phyloP scores from a whole-genome alignment of 169 alveolate species.

The Ichthyophthirius multifiliis region DNA sequence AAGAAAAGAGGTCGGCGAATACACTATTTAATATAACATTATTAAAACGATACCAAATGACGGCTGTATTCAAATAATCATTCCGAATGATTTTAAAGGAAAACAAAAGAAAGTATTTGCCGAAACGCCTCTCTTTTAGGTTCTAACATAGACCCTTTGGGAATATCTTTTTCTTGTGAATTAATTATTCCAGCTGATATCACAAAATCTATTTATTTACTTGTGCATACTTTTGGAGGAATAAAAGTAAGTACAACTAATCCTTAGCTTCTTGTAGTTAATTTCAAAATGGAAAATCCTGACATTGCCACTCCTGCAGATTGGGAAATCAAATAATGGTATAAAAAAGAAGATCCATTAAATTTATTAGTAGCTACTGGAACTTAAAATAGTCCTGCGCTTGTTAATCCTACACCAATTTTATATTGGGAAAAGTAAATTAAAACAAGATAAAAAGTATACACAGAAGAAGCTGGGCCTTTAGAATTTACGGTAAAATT shows the following conservation, averaged over 20 bases:
- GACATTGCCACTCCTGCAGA: background rate
- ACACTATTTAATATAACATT: background rate
- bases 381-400: background rate
- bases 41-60: background rate
- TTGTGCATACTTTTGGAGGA: background rate
- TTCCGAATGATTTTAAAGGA: background rate
- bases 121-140: background rate
- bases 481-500: background rate
- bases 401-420: background rate
- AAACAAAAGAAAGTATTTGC: background rate
- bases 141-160: background rate
- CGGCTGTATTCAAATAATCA: background rate
- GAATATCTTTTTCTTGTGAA: background rate
- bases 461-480: background rate
- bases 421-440: background rate
- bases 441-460: background rate
- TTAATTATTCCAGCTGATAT: background rate
- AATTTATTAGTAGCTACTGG: background rate
- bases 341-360: background rate
- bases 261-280: background rate
- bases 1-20: background rate
- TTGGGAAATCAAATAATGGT: conserved; percentile 2
- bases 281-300: background rate
- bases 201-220: background rate
- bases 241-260: background rate